Percentiles rank a stretch among this genome's conserved stretches.
Evolutionary conservation across 805 yeast species (phyloP).

Genomic region (Yamadazyma tumulicola): DNA sequence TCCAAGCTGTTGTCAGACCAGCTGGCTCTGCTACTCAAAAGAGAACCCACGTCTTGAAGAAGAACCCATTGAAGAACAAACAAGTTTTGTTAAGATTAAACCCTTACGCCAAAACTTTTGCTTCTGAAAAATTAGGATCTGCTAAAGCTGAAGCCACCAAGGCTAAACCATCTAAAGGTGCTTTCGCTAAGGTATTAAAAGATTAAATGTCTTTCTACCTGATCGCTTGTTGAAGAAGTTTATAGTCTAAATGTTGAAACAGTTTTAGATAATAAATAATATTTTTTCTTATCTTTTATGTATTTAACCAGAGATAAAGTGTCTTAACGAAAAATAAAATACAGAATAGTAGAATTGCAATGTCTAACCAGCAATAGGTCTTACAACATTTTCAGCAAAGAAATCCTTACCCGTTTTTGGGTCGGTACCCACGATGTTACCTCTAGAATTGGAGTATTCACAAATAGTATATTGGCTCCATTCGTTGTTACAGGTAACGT

Average conservation of each 20-base stretch:
- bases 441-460: constrained; percentile 55
- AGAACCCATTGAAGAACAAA: constrained; percentile 96
- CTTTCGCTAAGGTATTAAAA: constrained; percentile 65
- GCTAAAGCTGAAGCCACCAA: constrained; percentile 64
- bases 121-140: constrained; percentile 88
- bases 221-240: not conserved
- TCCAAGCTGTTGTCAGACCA: constrained; percentile 95
- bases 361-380: constrained; percentile 18
- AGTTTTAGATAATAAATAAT: not conserved
- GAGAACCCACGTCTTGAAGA: constrained; percentile 95
- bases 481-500: constrained; percentile 41
- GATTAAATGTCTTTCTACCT: constrained; percentile 24
- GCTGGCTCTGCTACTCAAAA: constrained; percentile 92
- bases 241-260: not conserved
- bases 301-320: not conserved
- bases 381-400: constrained; percentile 44
- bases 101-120: constrained; percentile 98
- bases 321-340: not conserved
- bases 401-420: constrained; percentile 27
- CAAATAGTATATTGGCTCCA: constrained; percentile 68
- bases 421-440: constrained; percentile 44
- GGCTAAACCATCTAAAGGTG: constrained; percentile 68
- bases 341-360: not conserved
- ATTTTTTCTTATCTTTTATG: not conserved
- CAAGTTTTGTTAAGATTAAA: constrained; percentile 95